Evolutionary conservation across 23 red algal genomes (phyloP).

Genomic region (Agarophyton chilense): DNA sequence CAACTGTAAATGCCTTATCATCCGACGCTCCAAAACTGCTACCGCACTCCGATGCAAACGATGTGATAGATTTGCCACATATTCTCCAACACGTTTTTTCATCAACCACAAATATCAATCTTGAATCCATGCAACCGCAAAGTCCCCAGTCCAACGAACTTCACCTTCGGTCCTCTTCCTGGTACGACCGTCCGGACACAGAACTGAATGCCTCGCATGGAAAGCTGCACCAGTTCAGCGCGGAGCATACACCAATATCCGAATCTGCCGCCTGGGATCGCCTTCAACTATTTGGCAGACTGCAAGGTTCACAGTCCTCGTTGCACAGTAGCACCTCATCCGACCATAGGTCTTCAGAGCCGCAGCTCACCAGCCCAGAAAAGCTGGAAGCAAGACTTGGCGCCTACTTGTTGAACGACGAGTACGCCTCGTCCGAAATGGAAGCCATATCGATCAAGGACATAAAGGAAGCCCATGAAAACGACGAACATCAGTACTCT

Average conservation of each 20-base stretch:
- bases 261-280: not conserved
- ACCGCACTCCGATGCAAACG: not conserved
- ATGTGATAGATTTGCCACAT: not conserved
- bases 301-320: not conserved
- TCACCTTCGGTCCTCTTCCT: not conserved
- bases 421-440: not conserved
- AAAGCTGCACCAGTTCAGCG: not conserved
- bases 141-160: not conserved
- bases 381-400: not conserved
- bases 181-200: not conserved
- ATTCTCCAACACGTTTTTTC: not conserved
- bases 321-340: not conserved
- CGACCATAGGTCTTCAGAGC: not conserved
- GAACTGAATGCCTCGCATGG: not conserved
- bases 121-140: not conserved
- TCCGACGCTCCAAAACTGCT: no score
- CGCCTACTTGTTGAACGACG: not conserved
- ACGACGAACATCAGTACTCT: not conserved
- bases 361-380: not conserved
- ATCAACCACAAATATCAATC: not conserved
- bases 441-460: not conserved
- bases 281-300: not conserved
- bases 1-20: no score
- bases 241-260: not conserved
- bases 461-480: not conserved